These are phyloP conservation scores for Gracilaria gracilis DNA, from an alignment of 23 red algal species.

Conservation along the genomic window DNA sequence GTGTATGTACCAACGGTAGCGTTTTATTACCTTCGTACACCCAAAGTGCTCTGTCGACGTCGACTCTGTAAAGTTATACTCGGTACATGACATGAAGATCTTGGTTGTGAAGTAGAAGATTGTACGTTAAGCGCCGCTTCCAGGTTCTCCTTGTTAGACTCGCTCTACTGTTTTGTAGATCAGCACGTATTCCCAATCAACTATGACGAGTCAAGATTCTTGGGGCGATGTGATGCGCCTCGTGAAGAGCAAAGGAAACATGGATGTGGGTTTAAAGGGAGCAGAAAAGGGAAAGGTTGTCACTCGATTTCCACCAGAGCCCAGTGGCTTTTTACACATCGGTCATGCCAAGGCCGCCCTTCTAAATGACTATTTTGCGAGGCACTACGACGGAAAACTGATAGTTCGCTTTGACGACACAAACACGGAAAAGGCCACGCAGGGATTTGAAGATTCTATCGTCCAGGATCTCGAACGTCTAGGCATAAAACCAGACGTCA, in stretches of 20 bases:
- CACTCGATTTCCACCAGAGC: slow-evolving; percentile 98
- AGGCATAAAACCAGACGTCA: slow-evolving; percentile 83
- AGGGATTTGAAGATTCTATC: slow-evolving; percentile 95
- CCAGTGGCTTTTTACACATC: slow-evolving; percentile 95
- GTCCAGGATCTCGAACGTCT: slow-evolving; percentile 79
- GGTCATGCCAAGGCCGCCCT: slow-evolving; percentile 97
- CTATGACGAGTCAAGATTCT: slow-evolving; percentile 50
- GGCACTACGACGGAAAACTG: slow-evolving; percentile 82
- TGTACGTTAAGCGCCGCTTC: too few relatives aligned
- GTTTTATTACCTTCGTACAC: too few relatives aligned
- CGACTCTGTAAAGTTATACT: too few relatives aligned
- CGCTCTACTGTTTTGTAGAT: not conserved
- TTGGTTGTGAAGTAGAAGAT: too few relatives aligned
- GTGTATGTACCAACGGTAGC: too few relatives aligned
- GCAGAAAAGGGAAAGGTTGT: slow-evolving; percentile 86
- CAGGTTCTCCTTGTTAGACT: too few relatives aligned
- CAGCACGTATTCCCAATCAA: not conserved
- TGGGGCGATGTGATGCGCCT: slow-evolving; percentile 96
- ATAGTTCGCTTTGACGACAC: slow-evolving; percentile 99
- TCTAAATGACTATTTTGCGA: slow-evolving; percentile 96
- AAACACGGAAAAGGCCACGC: slow-evolving; percentile 92
- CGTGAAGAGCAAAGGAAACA: slow-evolving; percentile 77
- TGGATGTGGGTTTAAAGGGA: slow-evolving; percentile 78
- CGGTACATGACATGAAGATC: too few relatives aligned
- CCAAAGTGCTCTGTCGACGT: too few relatives aligned